Evolutionary conservation across 441 rosid genomes (phyloP).

Genomic region (Theobroma grandiflorum): DNA sequence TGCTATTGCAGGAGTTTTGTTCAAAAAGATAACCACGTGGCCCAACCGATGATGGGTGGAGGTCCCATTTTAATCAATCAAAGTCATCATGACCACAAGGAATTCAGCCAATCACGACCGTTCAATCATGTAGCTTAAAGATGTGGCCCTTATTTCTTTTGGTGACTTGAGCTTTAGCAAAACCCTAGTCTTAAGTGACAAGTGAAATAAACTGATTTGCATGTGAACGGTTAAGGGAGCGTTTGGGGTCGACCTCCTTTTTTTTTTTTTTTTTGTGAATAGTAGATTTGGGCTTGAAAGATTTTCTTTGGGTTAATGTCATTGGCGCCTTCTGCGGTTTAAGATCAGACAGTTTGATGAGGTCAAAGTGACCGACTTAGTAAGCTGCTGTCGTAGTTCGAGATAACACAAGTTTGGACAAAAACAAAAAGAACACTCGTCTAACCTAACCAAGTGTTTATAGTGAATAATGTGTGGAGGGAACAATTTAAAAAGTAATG

Average conservation of each 20-base stretch:
- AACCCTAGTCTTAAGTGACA: conserved; percentile 23
- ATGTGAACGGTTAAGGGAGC: neutral
- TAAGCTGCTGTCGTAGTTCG: too few species aligned
- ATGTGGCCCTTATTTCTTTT: neutral
- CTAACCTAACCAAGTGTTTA: neutral
- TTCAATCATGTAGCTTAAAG: conserved; percentile 16
- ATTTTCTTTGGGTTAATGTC: neutral
- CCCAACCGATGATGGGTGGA: conserved; percentile 17
- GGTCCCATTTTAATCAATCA: conserved; percentile 30
- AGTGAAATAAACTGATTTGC: conserved; percentile 2
- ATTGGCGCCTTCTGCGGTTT: neutral
- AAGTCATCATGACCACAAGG: conserved; percentile 13
- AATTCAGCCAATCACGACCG: conserved; percentile 31
- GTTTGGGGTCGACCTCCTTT: neutral
- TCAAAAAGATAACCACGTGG: conserved; percentile 28
- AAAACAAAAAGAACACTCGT: conserved; percentile 12
- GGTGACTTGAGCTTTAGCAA: neutral
- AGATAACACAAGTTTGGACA: neutral
- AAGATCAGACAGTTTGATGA: neutral
- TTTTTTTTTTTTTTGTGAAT: neutral
- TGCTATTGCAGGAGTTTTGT: conserved; percentile 27
- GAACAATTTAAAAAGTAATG: conserved; percentile 14
- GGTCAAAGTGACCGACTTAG: neutral
- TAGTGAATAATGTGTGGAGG: neutral
- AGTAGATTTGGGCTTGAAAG: too few species aligned